Evolutionary conservation across 2,329 filamentous ascomycete genomes (phyloP).

Genomic region (Plenodomus lindquistii): DNA sequence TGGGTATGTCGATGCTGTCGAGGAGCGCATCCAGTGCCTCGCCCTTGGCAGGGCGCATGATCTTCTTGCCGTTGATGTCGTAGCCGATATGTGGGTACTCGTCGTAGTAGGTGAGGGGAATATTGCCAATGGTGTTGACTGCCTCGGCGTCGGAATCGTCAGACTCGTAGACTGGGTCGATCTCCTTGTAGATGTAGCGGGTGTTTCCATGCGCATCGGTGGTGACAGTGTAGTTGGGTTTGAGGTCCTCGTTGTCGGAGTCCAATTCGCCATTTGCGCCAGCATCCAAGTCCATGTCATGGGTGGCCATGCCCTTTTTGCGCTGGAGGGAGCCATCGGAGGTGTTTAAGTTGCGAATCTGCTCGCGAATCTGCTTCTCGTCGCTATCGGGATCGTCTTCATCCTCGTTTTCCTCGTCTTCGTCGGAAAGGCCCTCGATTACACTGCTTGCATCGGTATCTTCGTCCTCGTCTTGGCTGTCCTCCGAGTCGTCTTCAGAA

Average conservation of each 20-base stretch:
- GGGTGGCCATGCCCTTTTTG: conserved; percentile 17
- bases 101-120: conserved; percentile 93
- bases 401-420: conserved; percentile 36
- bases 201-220: conserved; percentile 88
- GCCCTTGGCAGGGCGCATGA: conserved; percentile 92
- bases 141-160: conserved; percentile 86
- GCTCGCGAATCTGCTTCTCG: conserved; percentile 49
- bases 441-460: conserved; percentile 39
- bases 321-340: conserved; percentile 25
- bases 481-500: conserved; percentile 46
- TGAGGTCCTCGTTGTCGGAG: conserved; percentile 34
- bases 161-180: conserved; percentile 93
- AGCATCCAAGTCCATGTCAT: conserved; percentile 19
- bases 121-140: conserved; percentile 92
- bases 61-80: conserved; percentile 97
- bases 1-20: conserved; percentile 94
- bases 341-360: conserved; percentile 49
- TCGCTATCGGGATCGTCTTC: conserved; percentile 36
- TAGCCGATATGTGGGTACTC: conserved; percentile 98
- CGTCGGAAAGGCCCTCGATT: conserved; percentile 37
- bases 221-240: conserved; percentile 63
- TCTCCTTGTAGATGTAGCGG: conserved; percentile 90
- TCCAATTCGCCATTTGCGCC: conserved; percentile 30
- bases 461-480: conserved; percentile 24
- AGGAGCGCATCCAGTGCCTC: conserved; percentile 91